Percentiles rank a stretch among this genome's conserved stretches.
These are phyloP conservation scores for Alternaria gansuensis DNA, from an alignment of 2,329 filamentous ascomycete genomes.

Conservation along the genomic window DNA sequence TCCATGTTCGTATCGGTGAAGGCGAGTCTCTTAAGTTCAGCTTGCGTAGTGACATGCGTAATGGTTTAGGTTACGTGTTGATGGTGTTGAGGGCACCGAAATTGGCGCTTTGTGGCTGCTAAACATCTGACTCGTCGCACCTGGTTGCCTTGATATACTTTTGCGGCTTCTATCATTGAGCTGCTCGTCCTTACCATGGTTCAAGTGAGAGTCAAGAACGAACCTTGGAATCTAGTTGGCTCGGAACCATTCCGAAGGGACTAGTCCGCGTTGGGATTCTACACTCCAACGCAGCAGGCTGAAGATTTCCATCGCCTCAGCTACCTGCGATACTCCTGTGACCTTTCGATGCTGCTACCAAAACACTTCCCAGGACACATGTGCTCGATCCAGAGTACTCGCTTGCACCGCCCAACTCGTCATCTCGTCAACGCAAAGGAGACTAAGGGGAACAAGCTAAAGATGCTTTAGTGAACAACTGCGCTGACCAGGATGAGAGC, in stretches of 20 bases:
- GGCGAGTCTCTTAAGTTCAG: background rate
- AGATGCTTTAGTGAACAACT: background rate
- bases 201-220: background rate
- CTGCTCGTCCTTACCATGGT: background rate
- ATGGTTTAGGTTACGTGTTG: background rate
- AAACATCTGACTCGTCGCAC: background rate
- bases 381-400: background rate
- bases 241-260: background rate
- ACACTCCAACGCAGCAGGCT: background rate
- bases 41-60: background rate
- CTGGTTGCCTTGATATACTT: background rate
- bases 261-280: background rate
- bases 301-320: background rate
- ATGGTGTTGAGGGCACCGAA: background rate
- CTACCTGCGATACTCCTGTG: background rate
- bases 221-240: background rate
- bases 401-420: background rate
- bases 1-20: constrained; percentile 13
- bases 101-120: background rate
- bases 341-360: background rate
- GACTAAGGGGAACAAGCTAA: background rate
- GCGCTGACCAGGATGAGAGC: background rate
- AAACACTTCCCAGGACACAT: background rate
- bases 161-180: background rate
- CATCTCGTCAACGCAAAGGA: background rate